A percentile compares a stretch with the other conserved stretches of the same genome.
Evolutionary conservation across 2,329 filamentous ascomycete genomes (phyloP).

Genomic region (Stachybotrys echinatus): DNA sequence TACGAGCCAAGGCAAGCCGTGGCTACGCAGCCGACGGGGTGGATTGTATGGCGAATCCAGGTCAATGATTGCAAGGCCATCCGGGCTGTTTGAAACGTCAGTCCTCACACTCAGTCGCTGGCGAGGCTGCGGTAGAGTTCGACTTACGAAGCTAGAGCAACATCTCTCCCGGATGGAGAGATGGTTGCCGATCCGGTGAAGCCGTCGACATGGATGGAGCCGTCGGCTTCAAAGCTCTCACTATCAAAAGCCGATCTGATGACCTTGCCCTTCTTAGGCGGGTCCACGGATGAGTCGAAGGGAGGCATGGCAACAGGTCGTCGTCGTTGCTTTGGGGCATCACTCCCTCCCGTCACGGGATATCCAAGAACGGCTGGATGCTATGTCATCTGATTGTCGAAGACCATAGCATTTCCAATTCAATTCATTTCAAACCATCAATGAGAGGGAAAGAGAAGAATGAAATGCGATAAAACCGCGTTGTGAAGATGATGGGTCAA

Average conservation of each 20-base stretch:
- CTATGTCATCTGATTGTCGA: background rate
- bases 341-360: background rate
- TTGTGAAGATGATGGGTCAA: too few species aligned
- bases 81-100: conserved; percentile 48
- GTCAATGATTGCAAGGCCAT: conserved; percentile 87
- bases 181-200: conserved; percentile 86
- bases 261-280: conserved; percentile 50
- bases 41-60: conserved; percentile 84
- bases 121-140: background rate
- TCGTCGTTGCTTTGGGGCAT: background rate
- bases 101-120: conserved; percentile 3
- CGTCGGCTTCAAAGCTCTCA: conserved; percentile 80
- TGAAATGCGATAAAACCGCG: too few species aligned
- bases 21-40: conserved; percentile 73
- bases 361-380: background rate
- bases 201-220: conserved; percentile 77
- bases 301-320: conserved; percentile 37
- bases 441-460: too few species aligned
- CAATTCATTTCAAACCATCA: background rate
- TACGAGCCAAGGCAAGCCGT: conserved; percentile 88
- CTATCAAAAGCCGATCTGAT: conserved; percentile 74
- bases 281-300: conserved; percentile 38
- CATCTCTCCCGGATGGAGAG: conserved; percentile 83
- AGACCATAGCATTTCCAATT: background rate
- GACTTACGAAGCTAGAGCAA: conserved; percentile 74